Base-by-base conservation (phyloP, 1,284 basidiomycete species). In the Leccinum angustisporum region DNA sequence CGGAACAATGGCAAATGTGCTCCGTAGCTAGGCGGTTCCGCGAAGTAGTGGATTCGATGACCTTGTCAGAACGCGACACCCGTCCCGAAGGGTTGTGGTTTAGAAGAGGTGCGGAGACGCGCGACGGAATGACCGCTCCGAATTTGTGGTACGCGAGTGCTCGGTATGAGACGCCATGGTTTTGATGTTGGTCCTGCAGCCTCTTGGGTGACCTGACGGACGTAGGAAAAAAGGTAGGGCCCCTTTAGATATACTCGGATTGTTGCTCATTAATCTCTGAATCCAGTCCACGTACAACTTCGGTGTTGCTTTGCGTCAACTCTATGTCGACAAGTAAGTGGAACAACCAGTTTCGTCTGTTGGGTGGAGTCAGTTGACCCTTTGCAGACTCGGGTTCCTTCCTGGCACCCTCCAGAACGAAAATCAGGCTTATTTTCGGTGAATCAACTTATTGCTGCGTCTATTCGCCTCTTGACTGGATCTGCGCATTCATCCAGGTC, bases 171-270 rank as follows among this genome's bases (percentile, higher is more conserved):
- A 5, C 31, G 5, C 31, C 13, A 51, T 30, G 33, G 2, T 16
- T 48, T 40, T 61, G 27, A 55, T 36, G 40, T 60, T 48, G 6
- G 51, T 31, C 4, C n/a, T 52, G 5, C 61, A 91, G 91, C 72
- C 75, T 93, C 61, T 76, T 92, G 14, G 92, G 92, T 33, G 91
- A 93, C 71, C 75, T 94, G 65, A 93, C 92, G 9, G 92, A 94
- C 69, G 66, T 89, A 5, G 92, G 92, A 36, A 81, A 88, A 70
- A 78, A 86, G 77, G 89, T 87, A 53, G 14, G 14, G 13, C 75
- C 25, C 54, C 48, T 54, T 36, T 30, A 5, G 14, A 40, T 57
- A 18, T 58, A 25, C 31, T 60, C 59, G 46, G 21, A 34, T 16
- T 16, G 7, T 60, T 21, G 55, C 61, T 66, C 27, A 62, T 63